Evolutionary conservation across 345 rosid species (phyloP).

Genomic region (Leavenworthia alabamica): DNA sequence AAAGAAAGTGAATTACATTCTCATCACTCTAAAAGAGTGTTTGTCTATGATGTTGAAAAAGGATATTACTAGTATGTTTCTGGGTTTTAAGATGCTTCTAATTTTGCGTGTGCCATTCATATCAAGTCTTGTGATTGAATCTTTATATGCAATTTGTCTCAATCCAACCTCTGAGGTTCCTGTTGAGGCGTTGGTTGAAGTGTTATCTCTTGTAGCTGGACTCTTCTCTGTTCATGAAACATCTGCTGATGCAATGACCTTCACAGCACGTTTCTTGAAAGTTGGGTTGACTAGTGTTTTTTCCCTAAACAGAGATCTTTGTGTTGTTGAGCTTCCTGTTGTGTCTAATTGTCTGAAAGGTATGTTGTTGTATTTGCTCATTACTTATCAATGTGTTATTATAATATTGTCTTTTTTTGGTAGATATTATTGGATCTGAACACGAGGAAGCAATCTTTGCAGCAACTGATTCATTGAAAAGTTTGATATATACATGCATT

Average conservation of each 20-base stretch:
- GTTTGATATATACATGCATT: constrained; percentile 55
- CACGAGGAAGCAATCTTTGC: constrained; percentile 94
- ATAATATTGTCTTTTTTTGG: constrained; percentile 21
- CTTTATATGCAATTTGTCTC: constrained; percentile 53
- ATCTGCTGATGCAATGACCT: constrained; percentile 62
- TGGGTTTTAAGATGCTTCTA: constrained; percentile 58
- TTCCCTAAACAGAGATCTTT: constrained; percentile 53
- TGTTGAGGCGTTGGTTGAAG: constrained; percentile 58
- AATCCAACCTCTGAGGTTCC: constrained; percentile 49
- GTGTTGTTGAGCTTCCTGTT: constrained; percentile 61
- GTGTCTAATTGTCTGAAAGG: constrained; percentile 80
- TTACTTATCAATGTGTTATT: background rate
- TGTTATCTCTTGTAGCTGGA: constrained; percentile 50
- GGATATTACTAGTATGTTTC: constrained; percentile 42
- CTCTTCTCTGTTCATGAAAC: constrained; percentile 49
- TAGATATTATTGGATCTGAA: constrained; percentile 82
- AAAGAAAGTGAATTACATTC: constrained; percentile 57
- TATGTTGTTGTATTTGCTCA: constrained; percentile 26
- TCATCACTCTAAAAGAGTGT: constrained; percentile 69
- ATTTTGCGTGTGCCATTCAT: constrained; percentile 55
- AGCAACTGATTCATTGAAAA: constrained; percentile 68
- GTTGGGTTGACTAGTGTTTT: constrained; percentile 66
- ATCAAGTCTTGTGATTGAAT: constrained; percentile 64
- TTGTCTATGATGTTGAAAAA: constrained; percentile 64
- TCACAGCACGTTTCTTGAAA: constrained; percentile 69